These are phyloP conservation scores for Colletotrichum sp. DNA, from an alignment of 2,329 filamentous ascomycete species.

Conservation along the genomic window DNA sequence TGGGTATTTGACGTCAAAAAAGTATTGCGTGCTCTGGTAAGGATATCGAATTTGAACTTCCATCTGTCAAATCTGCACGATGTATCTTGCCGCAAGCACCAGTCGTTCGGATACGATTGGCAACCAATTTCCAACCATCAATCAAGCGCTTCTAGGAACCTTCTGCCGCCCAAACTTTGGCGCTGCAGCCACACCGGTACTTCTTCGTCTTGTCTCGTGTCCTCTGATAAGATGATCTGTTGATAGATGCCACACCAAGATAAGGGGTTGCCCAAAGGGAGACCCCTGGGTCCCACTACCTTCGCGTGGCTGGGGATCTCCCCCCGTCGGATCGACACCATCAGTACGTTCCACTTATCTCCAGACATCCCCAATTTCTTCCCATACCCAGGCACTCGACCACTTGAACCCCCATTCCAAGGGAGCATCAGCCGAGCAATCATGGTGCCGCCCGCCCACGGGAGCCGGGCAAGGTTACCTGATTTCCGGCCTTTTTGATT, in stretches of 20 bases:
- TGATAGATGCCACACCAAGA: not conserved
- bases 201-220: not conserved
- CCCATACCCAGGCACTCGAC: not conserved
- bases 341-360: not conserved
- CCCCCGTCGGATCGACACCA: not conserved
- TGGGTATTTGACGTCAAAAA: not conserved
- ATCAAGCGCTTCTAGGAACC: not conserved
- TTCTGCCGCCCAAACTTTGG: not conserved
- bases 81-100: not conserved
- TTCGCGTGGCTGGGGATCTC: conserved; percentile 3
- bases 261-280: not conserved
- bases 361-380: not conserved
- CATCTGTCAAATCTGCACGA: not conserved
- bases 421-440: not conserved
- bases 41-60: not conserved
- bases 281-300: not conserved
- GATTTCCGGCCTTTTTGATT: not conserved
- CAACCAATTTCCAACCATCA: not conserved
- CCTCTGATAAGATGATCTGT: not conserved
- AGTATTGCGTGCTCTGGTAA: not conserved
- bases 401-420: not conserved
- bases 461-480: not conserved
- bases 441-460: not conserved
- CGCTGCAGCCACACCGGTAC: not conserved
- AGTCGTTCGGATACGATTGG: not conserved